Percentiles rank a stretch among this genome's conserved stretches.
Conservation (phyloP, 495 filamentous ascomycete species). For the Trichocladium uniseriatum region DNA sequence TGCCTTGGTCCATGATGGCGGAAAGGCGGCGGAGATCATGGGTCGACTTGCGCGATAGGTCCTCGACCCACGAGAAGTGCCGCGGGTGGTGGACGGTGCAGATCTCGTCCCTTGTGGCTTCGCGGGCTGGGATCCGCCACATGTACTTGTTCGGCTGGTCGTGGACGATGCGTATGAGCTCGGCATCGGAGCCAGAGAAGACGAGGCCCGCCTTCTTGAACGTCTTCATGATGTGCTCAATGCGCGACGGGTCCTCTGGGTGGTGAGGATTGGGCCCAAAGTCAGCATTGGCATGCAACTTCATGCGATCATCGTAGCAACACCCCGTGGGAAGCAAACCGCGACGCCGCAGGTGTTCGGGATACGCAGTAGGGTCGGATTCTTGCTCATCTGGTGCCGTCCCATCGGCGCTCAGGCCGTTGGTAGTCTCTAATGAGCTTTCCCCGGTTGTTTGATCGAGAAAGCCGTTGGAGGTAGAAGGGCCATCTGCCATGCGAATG, state of each 20-base stretch:
- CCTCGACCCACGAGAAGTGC: constrained; percentile 70
- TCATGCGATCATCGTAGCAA: constrained; percentile 91
- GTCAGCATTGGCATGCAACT: constrained; percentile 75
- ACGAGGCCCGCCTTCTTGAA: constrained; percentile 72
- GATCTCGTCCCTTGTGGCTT: constrained; percentile 69
- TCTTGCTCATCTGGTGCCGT: constrained; percentile 16
- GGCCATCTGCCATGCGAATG: constrained; percentile 27
- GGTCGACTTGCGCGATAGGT: constrained; percentile 43
- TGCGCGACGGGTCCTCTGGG: constrained; percentile 86
- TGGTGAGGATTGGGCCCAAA: constrained; percentile 62
- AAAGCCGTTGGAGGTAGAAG: constrained; percentile 29
- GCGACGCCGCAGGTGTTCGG: constrained; percentile 16
- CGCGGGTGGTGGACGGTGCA: constrained; percentile 60
- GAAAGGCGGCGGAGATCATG: constrained; percentile 53
- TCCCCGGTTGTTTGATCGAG: constrained; percentile 14
- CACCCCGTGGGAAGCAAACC: constrained; percentile 55
- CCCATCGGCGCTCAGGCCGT: constrained; percentile 21
- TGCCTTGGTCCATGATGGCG: constrained; percentile 46
- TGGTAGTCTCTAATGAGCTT: constrained; percentile 15
- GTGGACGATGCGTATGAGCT: constrained; percentile 37
- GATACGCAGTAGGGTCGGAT: constrained; percentile 13
- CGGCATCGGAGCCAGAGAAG: constrained; percentile 38
- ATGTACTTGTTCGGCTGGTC: constrained; percentile 50
- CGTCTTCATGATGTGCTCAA: constrained; percentile 79
- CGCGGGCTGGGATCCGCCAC: constrained; percentile 63